Conservation (phyloP, 129 eudicot species). For the Saussurea involucrata region DNA sequence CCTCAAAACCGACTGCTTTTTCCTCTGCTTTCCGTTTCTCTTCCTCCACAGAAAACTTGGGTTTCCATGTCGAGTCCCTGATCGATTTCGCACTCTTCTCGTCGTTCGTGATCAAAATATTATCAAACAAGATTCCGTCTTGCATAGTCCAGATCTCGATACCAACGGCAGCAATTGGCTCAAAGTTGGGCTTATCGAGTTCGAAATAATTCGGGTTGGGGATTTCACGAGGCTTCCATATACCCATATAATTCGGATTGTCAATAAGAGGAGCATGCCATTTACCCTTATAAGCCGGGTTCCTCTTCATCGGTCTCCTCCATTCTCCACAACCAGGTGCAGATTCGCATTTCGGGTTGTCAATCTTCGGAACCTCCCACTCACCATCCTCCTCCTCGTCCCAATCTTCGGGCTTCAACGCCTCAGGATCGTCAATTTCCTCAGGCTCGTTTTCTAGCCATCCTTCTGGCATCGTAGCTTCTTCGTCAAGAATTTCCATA, state of each 20-base stretch:
- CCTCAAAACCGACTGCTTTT: slow-evolving; percentile 35
- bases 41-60: slow-evolving; percentile 58
- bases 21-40: slow-evolving; percentile 66
- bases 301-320: slow-evolving; percentile 71
- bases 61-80: slow-evolving; percentile 57
- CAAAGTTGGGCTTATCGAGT: slow-evolving; percentile 63
- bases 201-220: slow-evolving; percentile 66
- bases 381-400: slow-evolving; percentile 84
- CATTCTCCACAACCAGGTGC: slow-evolving; percentile 84
- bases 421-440: slow-evolving; percentile 75
- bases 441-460: slow-evolving; percentile 87
- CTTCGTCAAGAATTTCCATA: slow-evolving; percentile 67
- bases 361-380: slow-evolving; percentile 82
- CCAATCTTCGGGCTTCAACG: slow-evolving; percentile 76
- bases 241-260: slow-evolving; percentile 73
- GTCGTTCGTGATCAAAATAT: slow-evolving; percentile 50
- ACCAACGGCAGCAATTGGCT: slow-evolving; percentile 79
- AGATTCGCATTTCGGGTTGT: slow-evolving; percentile 65
- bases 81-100: slow-evolving; percentile 56
- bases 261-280: slow-evolving; percentile 74
- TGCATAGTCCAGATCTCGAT: slow-evolving; percentile 92
- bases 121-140: slow-evolving; percentile 76
- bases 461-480: slow-evolving; percentile 69
- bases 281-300: slow-evolving; percentile 80
- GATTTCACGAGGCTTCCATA: slow-evolving; percentile 69